These are phyloP conservation scores for Ascochyta koolunga DNA, from an alignment of 2,329 filamentous ascomycete species.

Conservation along the genomic window DNA sequence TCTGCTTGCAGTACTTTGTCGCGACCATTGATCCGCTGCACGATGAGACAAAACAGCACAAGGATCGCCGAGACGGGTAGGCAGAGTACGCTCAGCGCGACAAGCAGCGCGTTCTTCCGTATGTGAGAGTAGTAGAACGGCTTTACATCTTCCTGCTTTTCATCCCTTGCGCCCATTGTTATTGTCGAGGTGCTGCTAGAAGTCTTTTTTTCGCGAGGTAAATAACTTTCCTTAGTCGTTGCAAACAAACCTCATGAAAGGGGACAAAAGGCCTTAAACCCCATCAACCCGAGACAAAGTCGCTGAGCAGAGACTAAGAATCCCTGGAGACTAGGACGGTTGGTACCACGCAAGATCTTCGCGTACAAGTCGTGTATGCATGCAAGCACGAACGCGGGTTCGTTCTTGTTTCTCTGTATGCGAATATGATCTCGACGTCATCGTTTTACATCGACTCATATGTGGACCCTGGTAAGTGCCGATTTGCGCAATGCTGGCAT, in stretches of 20 bases:
- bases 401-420: conserved; percentile 17
- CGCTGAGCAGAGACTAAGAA: conserved; percentile 1
- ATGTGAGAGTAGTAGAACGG: conserved; percentile 49
- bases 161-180: conserved; percentile 16
- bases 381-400: conserved; percentile 20
- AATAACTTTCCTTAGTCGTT: conserved; percentile 13
- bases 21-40: conserved; percentile 22
- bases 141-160: conserved; percentile 9
- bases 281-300: conserved; percentile 4
- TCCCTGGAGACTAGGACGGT: conserved; percentile 20
- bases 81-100: conserved; percentile 51
- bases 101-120: conserved; percentile 56
- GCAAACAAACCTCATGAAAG: conserved; percentile 12
- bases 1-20: conserved; percentile 27
- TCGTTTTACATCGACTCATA: conserved; percentile 24
- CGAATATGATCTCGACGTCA: conserved; percentile 41
- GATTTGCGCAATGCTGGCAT: conserved; percentile 9
- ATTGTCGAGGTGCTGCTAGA: conserved; percentile 4
- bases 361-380: conserved; percentile 15
- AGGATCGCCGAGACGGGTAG: conserved; percentile 56
- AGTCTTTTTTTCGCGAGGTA: conserved; percentile 1
- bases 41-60: conserved; percentile 32
- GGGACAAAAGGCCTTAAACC: conserved; percentile 11
- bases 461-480: conserved; percentile 19
- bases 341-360: conserved; percentile 14